These are phyloP conservation scores for Rhodosporidiobolus sp. DNA, from an alignment of 768 basidiomycete species.

Conservation along the genomic window DNA sequence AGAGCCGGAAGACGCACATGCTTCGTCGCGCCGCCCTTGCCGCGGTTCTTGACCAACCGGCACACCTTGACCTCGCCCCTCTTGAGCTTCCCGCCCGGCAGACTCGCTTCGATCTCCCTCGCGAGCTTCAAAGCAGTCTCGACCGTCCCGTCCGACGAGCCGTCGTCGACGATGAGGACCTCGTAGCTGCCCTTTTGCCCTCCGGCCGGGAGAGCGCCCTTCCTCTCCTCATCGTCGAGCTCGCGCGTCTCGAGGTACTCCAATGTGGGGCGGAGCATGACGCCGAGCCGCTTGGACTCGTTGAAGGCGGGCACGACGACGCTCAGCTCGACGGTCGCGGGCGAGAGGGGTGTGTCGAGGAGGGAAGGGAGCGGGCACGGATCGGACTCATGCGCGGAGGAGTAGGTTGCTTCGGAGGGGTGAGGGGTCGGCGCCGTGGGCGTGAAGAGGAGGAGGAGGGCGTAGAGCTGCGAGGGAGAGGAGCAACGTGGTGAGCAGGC, in stretches of 20 bases:
- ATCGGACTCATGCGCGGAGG: slow-evolving; percentile 59
- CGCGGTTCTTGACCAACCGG: slow-evolving; percentile 71
- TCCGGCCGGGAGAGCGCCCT: neutral
- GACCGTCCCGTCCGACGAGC: slow-evolving; percentile 73
- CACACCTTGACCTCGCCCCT: slow-evolving; percentile 66
- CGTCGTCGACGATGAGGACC: slow-evolving; percentile 86
- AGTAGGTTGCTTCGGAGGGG: slow-evolving; percentile 68
- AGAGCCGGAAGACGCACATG: slow-evolving; percentile 53
- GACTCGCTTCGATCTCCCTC: slow-evolving; percentile 51
- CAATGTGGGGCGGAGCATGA: slow-evolving; percentile 71
- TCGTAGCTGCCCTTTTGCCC: slow-evolving; percentile 55
- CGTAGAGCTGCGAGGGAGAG: slow-evolving; percentile 58
- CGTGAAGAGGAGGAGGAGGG: slow-evolving; percentile 69
- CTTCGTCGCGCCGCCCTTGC: slow-evolving; percentile 88
- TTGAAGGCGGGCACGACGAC: slow-evolving; percentile 91
- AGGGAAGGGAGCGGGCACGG: slow-evolving; percentile 56
- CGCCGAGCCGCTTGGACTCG: slow-evolving; percentile 73
- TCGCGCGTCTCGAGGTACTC: slow-evolving; percentile 57
- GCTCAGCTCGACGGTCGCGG: slow-evolving; percentile 62
- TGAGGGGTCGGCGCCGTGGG: slow-evolving; percentile 64
- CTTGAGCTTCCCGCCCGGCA: slow-evolving; percentile 48
- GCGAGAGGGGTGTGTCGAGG: slow-evolving; percentile 53
- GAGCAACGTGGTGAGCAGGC: too few relatives aligned
- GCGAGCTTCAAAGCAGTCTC: slow-evolving; percentile 65
- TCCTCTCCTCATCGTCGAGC: neutral